Conservation (phyloP, 106 monocot species). For the Dendrobium huoshanense region DNA sequence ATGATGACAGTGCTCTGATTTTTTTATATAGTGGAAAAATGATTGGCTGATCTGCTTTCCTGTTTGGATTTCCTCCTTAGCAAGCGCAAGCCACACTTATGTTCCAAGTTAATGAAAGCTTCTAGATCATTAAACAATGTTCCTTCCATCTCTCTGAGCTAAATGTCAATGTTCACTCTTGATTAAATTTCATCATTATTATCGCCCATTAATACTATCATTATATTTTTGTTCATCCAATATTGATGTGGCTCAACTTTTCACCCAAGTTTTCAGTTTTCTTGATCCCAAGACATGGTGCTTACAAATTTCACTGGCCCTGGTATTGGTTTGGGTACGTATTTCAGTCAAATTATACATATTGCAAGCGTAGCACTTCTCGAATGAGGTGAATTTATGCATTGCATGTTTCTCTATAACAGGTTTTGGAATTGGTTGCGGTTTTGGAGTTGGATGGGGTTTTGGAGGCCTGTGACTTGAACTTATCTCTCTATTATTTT, state of each 20-base stretch:
- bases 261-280: neutral
- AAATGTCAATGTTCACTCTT: neutral
- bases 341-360: neutral
- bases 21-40: neutral
- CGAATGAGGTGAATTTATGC: neutral
- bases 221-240: neutral
- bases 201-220: neutral
- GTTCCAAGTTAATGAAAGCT: constrained; percentile 1
- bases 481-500: neutral
- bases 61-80: neutral
- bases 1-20: neutral
- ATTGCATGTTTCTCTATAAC: neutral
- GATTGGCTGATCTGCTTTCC: neutral
- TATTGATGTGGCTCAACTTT: neutral
- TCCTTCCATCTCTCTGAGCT: neutral
- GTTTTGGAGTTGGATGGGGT: constrained; percentile 86
- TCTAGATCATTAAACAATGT: neutral
- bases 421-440: constrained; percentile 78
- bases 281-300: constrained; percentile 29
- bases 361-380: neutral
- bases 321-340: constrained; percentile 71
- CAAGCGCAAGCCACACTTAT: neutral
- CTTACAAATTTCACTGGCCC: constrained; percentile 63
- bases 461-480: constrained; percentile 54
- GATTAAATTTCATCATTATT: neutral